Evolutionary conservation across 371 early-diverging fungal genomes (phyloP), one percentile per base, ranked within the genome.

Genomic region (Chytridium lagenaria): DNA sequence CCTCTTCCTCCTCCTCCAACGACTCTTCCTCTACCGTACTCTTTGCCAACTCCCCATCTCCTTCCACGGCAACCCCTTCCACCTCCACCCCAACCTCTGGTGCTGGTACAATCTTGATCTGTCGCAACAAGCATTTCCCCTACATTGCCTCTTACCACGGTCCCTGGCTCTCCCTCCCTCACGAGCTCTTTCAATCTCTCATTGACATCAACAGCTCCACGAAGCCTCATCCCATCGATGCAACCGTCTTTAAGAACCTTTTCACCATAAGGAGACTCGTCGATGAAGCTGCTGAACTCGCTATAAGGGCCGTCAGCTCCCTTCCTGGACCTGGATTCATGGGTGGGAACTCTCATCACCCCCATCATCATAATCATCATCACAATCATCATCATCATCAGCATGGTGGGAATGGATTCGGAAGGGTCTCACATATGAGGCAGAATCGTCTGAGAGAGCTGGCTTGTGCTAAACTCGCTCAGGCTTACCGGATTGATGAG

Each of bases 81-180:
- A n/a, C n/a, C n/a, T n/a, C n/a, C n/a, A n/a, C n/a, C n/a, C n/a
- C n/a, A n/a, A n/a, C n/a, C n/a, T n/a, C n/a, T n/a, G 44, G 44
- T 7, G 19, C 44, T 23, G 63, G 63, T 7, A 63, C 63, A 16
- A 63, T 77, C 40, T 65, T 74, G 36, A 79, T 79, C 40, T 75
- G 70, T 28, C 59, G 79, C 16, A 79, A 79, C 63, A 79, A 79
- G 71, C 79, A 79, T 76, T 79, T 67, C 59, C 79, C 79, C 1
- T 79, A 79, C 73, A 79, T 79, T 23, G 75, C 78, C 23, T 63
- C 68, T 59, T 79, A 76, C 64, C 79, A 79, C 61, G 79, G 79
- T 3, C 79, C 76, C 1, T 79, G 79, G 79, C 73, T 76, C 2
- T 76, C 76, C 23, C 70, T 79, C 0, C 79, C 79, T 0, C 33